These are phyloP conservation scores for Syzygium malaccense DNA, from an alignment of 441 rosid species.

Conservation along the genomic window DNA sequence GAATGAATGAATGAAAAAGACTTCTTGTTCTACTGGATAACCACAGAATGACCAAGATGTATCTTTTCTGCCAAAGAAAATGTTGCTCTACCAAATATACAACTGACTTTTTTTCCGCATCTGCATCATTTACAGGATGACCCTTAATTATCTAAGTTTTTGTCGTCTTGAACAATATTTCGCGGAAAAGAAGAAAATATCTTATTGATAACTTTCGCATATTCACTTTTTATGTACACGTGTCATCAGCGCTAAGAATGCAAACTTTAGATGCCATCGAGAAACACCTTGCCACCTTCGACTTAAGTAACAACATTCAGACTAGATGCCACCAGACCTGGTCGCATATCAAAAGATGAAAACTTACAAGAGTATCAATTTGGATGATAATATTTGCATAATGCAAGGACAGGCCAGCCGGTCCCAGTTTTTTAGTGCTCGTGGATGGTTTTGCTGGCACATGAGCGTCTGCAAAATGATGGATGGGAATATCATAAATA, in stretches of 20 bases:
- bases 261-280: not conserved
- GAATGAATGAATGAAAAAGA: not conserved
- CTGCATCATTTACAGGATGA: not conserved
- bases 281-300: not conserved
- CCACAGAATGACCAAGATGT: not conserved
- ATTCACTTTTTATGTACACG: not conserved
- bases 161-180: not conserved
- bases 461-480: conserved; percentile 44
- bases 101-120: not conserved
- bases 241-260: not conserved
- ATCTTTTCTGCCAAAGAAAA: not conserved
- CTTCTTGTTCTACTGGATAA: not conserved
- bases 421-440: conserved; percentile 59
- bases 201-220: not conserved
- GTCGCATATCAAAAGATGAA: not conserved
- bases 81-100: not conserved
- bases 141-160: not conserved
- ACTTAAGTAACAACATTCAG: not conserved
- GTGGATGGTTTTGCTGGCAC: conserved; percentile 36
- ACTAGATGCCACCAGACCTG: not conserved
- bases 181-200: not conserved
- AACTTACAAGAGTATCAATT: conserved; percentile 91
- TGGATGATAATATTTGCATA: conserved; percentile 94
- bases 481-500: not conserved
- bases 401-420: conserved; percentile 97